phyloP scores from a whole-genome alignment of 768 basidiomycete genomes.

The Trametes gibbosa region DNA sequence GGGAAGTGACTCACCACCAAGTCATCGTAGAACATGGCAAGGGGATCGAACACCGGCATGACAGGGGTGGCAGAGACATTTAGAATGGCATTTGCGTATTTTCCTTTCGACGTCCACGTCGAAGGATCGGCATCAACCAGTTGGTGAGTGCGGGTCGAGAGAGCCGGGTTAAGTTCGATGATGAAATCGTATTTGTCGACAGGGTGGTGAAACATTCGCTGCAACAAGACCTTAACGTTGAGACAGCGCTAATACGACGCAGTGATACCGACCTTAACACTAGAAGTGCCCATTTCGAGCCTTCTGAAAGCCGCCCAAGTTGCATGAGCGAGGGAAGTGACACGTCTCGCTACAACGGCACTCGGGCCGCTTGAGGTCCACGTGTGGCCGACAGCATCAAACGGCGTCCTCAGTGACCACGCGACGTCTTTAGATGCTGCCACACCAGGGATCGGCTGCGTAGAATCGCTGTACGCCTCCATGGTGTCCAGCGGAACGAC shows the following conservation, averaged over 20 bases:
- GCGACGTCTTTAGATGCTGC: conserved; percentile 22
- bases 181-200: conserved; percentile 83
- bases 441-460: not conserved
- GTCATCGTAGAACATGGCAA: conserved; percentile 60
- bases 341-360: conserved; percentile 67
- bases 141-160: conserved; percentile 74
- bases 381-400: conserved; percentile 67
- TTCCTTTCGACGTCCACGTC: conserved; percentile 42
- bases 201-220: conserved; percentile 73
- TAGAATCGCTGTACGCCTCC: conserved; percentile 26
- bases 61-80: conserved; percentile 24
- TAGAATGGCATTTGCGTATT: conserved; percentile 45
- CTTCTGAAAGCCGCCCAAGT: conserved; percentile 59
- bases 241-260: not conserved
- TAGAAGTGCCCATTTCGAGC: conserved; percentile 46
- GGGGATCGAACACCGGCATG: conserved; percentile 82
- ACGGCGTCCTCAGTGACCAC: conserved; percentile 79
- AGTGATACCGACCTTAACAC: conserved; percentile 52
- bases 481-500: conserved; percentile 69
- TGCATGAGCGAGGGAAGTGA: conserved; percentile 72
- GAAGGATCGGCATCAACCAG: conserved; percentile 52
- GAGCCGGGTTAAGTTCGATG: conserved; percentile 63
- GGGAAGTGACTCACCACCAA: conserved; percentile 52
- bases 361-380: conserved; percentile 76
- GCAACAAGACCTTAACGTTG: not conserved